Evolutionary conservation across 176 grass and related monocot species (phyloP), one percentile per base, ranked within the genome.

Genomic region (Rhipidocladum racemiflorum): DNA sequence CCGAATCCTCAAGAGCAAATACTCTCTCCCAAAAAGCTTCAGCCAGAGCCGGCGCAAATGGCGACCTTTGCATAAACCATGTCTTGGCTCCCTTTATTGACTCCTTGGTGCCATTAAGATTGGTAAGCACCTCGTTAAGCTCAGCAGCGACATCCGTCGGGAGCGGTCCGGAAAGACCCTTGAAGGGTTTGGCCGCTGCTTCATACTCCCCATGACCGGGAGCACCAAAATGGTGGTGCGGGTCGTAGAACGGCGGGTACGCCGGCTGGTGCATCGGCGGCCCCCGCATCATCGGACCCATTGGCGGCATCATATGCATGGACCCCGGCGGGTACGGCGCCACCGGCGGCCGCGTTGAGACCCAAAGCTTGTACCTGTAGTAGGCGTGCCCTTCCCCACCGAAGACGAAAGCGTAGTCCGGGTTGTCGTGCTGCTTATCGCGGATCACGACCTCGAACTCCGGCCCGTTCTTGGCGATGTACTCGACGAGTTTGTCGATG

Each of bases 401-500:
- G 79, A 99, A 99, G 82, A 99, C 80, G 81, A 99, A 99, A 68
- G 90, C 86, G 76, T 99, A 99, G 64, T 90, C 91, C 35, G 92
- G 96, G 63, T 95, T 99, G 74, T 95, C 92, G 67, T 93, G 92
- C 78, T 99, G 92, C 88, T 99, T 99, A 61, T 99, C 96, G 60
- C 96, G 91, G 80, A 99, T 95, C 91, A 95, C 81, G 43, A 72
- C 81, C 81, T 99, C 96, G 79, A 99, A 99, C 34, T 93, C 92
- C 1, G 89, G 92, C 34, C 96, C 96, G 57, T 95, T 93, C 82
- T 99, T 99, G 76, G 85, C 92, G 81, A 88, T 84, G 87, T 99
- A 99, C 79, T 99, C 96, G 0, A 95, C 96, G 76, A 99, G 75
- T 75, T 99, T 99, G 84, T 99, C 96, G 53, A 99, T 99, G 38